Evolutionary conservation across 768 basidiomycete genomes (phyloP).

Genomic region (Xerocomellus intermedius): DNA sequence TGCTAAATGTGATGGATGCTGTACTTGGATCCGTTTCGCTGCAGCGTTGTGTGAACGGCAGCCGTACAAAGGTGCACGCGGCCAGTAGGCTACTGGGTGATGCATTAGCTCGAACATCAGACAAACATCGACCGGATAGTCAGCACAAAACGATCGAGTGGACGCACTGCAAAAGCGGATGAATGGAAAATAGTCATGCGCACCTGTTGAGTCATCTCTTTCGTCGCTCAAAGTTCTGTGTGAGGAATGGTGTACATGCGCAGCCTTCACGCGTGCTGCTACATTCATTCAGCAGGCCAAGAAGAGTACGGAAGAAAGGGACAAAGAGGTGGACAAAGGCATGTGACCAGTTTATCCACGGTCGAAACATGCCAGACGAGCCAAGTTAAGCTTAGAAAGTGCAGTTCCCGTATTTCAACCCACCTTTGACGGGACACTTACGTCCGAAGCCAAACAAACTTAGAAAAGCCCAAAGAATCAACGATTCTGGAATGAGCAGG

Average conservation of each 20-base stretch:
- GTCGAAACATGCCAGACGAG: too few relatives aligned
- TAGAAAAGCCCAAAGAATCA: neutral
- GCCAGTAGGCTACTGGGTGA: too few relatives aligned
- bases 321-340: neutral
- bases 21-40: neutral
- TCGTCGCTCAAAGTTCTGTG: neutral
- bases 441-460: too few relatives aligned
- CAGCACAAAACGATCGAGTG: too few relatives aligned
- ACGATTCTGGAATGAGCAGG: conserved; percentile 12
- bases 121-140: too few relatives aligned
- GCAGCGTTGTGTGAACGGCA: neutral
- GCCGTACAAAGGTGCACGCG: neutral
- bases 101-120: neutral
- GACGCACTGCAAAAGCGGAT: too few relatives aligned
- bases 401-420: too few relatives aligned
- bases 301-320: neutral
- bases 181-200: too few relatives aligned
- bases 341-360: too few relatives aligned
- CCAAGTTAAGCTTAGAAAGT: too few relatives aligned
- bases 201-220: neutral
- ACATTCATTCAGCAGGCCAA: neutral
- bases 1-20: too few relatives aligned
- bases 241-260: neutral
- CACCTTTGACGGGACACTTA: too few relatives aligned
- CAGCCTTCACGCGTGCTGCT: neutral